phyloP scores from a whole-genome alignment of 164 flowering plant genomes.

The Santalum album region DNA sequence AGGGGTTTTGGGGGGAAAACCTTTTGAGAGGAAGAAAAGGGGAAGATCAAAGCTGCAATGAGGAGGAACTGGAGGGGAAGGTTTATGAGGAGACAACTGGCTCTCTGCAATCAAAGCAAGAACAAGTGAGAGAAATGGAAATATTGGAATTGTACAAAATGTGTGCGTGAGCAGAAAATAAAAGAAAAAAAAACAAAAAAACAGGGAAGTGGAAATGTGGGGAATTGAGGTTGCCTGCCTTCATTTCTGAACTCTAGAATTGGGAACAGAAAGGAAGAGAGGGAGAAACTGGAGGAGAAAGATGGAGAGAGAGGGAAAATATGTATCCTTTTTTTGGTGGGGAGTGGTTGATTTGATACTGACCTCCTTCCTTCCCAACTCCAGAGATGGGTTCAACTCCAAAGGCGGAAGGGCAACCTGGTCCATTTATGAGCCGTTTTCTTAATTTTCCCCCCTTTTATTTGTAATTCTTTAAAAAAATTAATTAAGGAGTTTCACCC shows the following conservation, averaged over 20 bases:
- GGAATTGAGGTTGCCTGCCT: neutral
- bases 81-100: neutral
- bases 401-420: no score
- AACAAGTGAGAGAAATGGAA: neutral
- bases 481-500: no score
- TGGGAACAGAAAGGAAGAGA: neutral
- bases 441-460: no score
- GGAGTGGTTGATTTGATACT: neutral
- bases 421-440: no score
- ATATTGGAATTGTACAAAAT: no score
- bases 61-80: constrained; percentile 6
- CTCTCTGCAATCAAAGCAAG: neutral
- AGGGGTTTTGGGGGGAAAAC: constrained; percentile 6
- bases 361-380: neutral
- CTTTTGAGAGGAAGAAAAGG: constrained; percentile 16
- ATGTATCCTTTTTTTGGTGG: neutral
- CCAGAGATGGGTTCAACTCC: no score
- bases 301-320: neutral
- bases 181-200: no score
- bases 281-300: neutral
- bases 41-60: constrained; percentile 6
- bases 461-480: no score
- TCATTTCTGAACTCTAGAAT: neutral
- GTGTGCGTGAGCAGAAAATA: no score
- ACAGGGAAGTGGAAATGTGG: neutral